Base-by-base conservation (phyloP, 345 rosid genomes). In the Carallia pectinifolia region DNA sequence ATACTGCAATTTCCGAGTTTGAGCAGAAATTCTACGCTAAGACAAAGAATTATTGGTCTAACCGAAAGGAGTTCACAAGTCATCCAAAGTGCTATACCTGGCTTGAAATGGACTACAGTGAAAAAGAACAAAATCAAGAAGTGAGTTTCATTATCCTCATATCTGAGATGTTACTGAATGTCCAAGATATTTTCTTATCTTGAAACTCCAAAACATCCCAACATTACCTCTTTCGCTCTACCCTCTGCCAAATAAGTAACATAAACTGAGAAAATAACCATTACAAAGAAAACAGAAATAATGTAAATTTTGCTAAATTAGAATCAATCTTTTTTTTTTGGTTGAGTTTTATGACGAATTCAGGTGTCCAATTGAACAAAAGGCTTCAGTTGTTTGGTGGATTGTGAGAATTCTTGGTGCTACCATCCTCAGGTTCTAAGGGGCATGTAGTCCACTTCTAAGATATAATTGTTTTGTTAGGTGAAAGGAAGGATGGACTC, bases 71-170 rank as follows among this genome's bases (percentile, higher is more conserved):
- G 30, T 93, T 93, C 78, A 54, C 65, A 29, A 80, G 78, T 70
- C 53, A 83, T 61, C 90, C 91, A 38, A 89, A 85, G 76, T 76
- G 67, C 73, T 93, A 91, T 78, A 69, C 96, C 47, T 85, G 85
- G 94, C 53, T 89, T 61, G 96, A 93, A 76, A 93, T 88, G 96
- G 97, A 90, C 82, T 90, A 90, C 62, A 72, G 82, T 56, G 80
- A 80, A 64, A 77, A 82, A 50, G 85, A 85, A 68, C 81, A 60
- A 33, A 83, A 83, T 71, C 74, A 78, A 74, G 82, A 29, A 67
- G 97, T 89, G 72, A 83, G 97, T 82, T 70, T 44, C 75, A 65
- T 27, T 53, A 55, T 38, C 52, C 58, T 62, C 2, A 29, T 67
- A 60, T 54, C 23, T 61, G 6, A 36, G 48, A 47, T 64, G 19